Percentiles rank a stretch among this genome's conserved stretches.
Conservation (phyloP, 139 green algal species). For the Gonium pectorale region DNA sequence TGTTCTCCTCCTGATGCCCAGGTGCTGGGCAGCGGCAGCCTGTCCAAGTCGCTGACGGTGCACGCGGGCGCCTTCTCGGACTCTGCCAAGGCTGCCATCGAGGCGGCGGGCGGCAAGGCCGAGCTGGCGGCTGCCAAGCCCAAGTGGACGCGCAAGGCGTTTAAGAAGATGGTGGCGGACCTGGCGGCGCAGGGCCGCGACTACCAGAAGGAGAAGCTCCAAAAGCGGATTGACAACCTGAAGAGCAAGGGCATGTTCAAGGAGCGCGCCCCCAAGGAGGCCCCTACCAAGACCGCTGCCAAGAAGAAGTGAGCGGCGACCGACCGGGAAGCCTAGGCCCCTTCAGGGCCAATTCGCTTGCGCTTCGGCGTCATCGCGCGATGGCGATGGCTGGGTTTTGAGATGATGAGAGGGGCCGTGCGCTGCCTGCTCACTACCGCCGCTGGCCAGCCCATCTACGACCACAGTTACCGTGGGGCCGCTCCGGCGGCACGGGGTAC, state of each 20-base stretch:
- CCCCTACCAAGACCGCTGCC: not conserved
- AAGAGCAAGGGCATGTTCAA: slow-evolving; percentile 38
- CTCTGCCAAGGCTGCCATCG: slow-evolving; percentile 79
- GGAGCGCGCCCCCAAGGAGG: slow-evolving; percentile 18
- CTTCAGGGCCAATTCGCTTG: too few species aligned
- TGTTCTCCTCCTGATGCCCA: slow-evolving; percentile 53
- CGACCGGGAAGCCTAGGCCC: too few species aligned
- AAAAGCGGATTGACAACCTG: slow-evolving; percentile 47
- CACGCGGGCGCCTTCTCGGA: slow-evolving; percentile 88
- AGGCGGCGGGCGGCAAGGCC: slow-evolving; percentile 83
- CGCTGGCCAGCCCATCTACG: too few species aligned
- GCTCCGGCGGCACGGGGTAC: too few species aligned
- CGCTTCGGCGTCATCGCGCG: too few species aligned
- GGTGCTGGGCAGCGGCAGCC: slow-evolving; percentile 91
- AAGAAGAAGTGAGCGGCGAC: slow-evolving; percentile 32
- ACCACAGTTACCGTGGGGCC: too few species aligned
- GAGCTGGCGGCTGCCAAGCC: slow-evolving; percentile 66
- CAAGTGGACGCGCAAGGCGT: slow-evolving; percentile 83
- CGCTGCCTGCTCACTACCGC: too few species aligned
- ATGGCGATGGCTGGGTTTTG: too few species aligned
- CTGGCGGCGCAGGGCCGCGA: slow-evolving; percentile 50
- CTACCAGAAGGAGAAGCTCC: slow-evolving; percentile 64
- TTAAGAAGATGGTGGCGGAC: slow-evolving; percentile 60
- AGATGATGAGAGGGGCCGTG: too few species aligned
- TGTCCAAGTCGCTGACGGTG: slow-evolving; percentile 83